Percentiles rank a stretch among this genome's conserved stretches.
These are phyloP conservation scores for Clonostachys byssicola DNA, from an alignment of 2,329 filamentous ascomycete species.

Conservation along the genomic window DNA sequence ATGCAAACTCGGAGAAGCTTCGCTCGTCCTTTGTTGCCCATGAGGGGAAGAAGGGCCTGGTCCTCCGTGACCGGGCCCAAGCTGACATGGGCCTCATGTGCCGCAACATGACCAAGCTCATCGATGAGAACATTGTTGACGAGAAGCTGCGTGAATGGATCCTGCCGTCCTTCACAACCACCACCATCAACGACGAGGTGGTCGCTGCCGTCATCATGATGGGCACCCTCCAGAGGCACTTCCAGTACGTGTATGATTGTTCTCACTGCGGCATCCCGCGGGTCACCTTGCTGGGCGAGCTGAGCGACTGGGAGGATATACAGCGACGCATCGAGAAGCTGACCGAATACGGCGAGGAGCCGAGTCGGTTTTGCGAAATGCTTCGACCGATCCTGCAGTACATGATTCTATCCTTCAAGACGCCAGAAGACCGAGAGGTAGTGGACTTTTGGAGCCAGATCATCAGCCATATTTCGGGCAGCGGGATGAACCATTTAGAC, in stretches of 20 bases:
- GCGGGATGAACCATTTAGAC: background rate
- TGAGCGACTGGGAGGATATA: slow-evolving; percentile 35
- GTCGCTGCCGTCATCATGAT: slow-evolving; percentile 44
- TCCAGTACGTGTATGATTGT: slow-evolving; percentile 19
- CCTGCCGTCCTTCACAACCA: slow-evolving; percentile 47
- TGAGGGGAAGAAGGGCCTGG: slow-evolving; percentile 17
- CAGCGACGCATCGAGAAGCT: slow-evolving; percentile 27
- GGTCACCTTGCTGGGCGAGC: slow-evolving; percentile 44
- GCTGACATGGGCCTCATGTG: slow-evolving; percentile 14
- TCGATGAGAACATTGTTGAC: slow-evolving; percentile 35
- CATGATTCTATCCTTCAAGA: slow-evolving; percentile 30
- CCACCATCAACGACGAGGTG: slow-evolving; percentile 33
- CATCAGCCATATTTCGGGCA: background rate
- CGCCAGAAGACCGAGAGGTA: slow-evolving; percentile 13
- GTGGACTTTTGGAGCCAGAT: slow-evolving; percentile 29
- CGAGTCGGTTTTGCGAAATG: slow-evolving; percentile 20
- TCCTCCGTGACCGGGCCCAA: background rate
- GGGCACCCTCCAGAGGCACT: slow-evolving; percentile 45
- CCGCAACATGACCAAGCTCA: slow-evolving; percentile 28
- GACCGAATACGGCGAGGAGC: slow-evolving; percentile 25
- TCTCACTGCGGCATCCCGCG: slow-evolving; percentile 42
- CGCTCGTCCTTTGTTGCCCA: slow-evolving; percentile 35
- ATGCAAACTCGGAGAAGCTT: slow-evolving; percentile 38
- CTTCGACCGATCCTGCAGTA: slow-evolving; percentile 28
- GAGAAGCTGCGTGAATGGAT: slow-evolving; percentile 38